Base-by-base conservation (phyloP, 208 protist genomes). In the Herpetomonas tarakana region DNA sequence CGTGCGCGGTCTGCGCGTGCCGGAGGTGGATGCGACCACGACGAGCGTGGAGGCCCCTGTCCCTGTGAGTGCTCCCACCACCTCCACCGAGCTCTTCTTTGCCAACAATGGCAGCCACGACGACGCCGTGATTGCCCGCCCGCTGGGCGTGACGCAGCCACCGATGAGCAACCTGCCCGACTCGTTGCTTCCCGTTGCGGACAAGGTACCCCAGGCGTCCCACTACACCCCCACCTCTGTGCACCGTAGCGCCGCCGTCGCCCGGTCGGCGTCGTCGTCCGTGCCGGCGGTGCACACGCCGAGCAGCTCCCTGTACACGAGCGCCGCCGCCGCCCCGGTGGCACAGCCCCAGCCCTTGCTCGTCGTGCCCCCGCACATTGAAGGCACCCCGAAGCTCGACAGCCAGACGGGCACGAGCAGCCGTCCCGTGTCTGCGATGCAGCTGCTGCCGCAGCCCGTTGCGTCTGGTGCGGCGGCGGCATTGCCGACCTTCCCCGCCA, bases 281-380 rank as follows among this genome's bases (percentile, higher is more conserved):
- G 41, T 24, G 12, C 58, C 26, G 38, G 61, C 58, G 44, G 50
- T 31, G 54, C 52, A 28, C 29, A 26, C 46, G 9, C 52, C 71
- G 0, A 30, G 35, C 58, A 72, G 63, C 61, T 63, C 53, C 11
- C 58, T 60, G 28, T 80, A 60, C 68, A 58, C 47, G 21, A 26
- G 51, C 53, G 67, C 76, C 22, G 62, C 54, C 31, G 35, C 55
- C 19, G 3, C 65, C 0, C 19, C 70, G 19, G 57, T 52, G 35
- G 50, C 71, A 14, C 52, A 56, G 51, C 44, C 70, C 31, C 71
- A 71, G 50, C 57, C 60, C 18, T 52, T 85, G 53, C 66, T 85
- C 21, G 62, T 65, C 6, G 46, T 66, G 21, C 62, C 67, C 0
- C 67, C 74, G 49, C 26, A 75, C 64, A 74, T 80, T 44, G 54